phyloP scores from a whole-genome alignment of 2,329 filamentous ascomycete species.

The Pseudogymnoascus sp. region DNA sequence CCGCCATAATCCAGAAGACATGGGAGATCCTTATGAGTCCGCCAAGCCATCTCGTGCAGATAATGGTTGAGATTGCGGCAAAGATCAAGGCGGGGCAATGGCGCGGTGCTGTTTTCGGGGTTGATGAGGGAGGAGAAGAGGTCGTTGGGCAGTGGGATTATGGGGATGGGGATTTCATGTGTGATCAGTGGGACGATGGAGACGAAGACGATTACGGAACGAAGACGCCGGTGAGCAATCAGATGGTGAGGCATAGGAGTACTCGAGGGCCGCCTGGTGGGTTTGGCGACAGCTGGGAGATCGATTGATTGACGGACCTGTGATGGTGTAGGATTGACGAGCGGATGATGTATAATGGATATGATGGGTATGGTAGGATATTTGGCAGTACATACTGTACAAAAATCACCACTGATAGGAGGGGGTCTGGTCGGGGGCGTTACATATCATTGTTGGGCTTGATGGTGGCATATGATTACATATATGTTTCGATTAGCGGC shows the following conservation, averaged over 20 bases:
- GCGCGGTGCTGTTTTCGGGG: constrained; percentile 51
- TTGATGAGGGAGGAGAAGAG: constrained; percentile 34
- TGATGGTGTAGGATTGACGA: not conserved
- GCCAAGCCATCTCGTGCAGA: constrained; percentile 66
- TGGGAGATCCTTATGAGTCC: constrained; percentile 69
- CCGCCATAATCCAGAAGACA: constrained; percentile 67
- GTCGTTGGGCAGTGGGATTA: not conserved
- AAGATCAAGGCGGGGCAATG: constrained; percentile 60
- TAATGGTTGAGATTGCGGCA: constrained; percentile 76
- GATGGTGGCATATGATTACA: not conserved
- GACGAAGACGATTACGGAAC: not conserved
- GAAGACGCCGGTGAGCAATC: not conserved
- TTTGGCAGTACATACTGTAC: not conserved
- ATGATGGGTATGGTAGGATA: not conserved
- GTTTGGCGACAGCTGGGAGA: not conserved
- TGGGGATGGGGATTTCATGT: not conserved
- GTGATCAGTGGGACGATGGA: not conserved
- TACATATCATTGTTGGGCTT: not conserved
- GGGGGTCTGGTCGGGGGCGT: not conserved
- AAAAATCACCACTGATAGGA: not conserved
- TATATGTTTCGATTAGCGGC: not conserved
- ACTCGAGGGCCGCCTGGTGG: not conserved
- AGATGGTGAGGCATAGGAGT: not conserved
- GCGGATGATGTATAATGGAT: not conserved
- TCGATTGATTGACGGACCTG: not conserved